These are phyloP conservation scores for Inga oerstediana DNA, from an alignment of 306 rosid genomes.

Conservation along the genomic window DNA sequence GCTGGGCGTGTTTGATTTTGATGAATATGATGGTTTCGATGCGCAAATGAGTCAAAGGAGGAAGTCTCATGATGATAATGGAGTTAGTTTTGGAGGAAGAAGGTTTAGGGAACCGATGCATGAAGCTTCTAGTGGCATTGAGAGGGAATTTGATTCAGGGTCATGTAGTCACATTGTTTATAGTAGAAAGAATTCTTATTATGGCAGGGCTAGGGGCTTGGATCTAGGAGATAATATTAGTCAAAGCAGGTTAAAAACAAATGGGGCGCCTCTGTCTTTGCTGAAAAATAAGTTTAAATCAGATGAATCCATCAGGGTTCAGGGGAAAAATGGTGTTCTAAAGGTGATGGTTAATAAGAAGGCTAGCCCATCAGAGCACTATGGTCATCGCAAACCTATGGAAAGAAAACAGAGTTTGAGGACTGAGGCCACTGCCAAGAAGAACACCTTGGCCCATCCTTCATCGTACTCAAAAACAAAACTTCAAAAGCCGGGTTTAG, in stretches of 20 bases:
- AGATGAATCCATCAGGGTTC: constrained; percentile 82
- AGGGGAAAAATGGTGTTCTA: constrained; percentile 95
- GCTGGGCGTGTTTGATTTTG: constrained; percentile 69
- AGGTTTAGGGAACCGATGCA: constrained; percentile 60
- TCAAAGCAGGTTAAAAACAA: constrained; percentile 46
- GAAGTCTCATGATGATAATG: constrained; percentile 45
- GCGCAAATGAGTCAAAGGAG: constrained; percentile 51
- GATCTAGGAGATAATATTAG: constrained; percentile 47
- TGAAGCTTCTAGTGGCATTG: constrained; percentile 48
- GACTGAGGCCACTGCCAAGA: constrained; percentile 53
- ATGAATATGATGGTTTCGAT: constrained; percentile 67
- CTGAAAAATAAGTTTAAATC: constrained; percentile 65
- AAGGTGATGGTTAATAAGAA: constrained; percentile 85
- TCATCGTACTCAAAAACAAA: constrained; percentile 48
- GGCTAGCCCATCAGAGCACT: constrained; percentile 47
- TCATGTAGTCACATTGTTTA: constrained; percentile 56
- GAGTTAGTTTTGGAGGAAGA: constrained; percentile 54
- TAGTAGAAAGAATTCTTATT: constrained; percentile 52
- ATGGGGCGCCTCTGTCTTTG: constrained; percentile 43
- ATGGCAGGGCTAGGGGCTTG: constrained; percentile 44
- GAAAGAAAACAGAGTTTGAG: constrained; percentile 55
- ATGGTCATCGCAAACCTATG: constrained; percentile 49
- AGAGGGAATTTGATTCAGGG: constrained; percentile 63
- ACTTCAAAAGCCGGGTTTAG: constrained; percentile 50
- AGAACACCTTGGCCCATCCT: constrained; percentile 47